phyloP scores from a whole-genome alignment of 345 rosid species.

The Carallia pectinifolia region DNA sequence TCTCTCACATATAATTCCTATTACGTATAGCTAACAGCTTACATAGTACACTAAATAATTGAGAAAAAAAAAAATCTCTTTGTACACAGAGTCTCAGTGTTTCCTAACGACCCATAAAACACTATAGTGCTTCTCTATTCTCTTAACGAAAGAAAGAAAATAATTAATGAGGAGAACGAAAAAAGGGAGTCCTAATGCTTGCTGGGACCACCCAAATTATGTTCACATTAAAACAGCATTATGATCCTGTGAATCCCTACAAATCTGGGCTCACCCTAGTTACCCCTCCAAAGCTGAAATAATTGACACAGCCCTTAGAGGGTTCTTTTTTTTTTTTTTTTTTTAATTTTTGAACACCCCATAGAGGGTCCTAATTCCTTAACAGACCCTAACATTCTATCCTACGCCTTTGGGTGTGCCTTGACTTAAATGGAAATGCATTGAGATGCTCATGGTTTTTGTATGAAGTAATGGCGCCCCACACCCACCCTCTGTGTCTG shows the following conservation, averaged over 20 bases:
- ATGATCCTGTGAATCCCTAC: neutral
- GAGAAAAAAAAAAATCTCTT: no score
- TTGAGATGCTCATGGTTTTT: neutral
- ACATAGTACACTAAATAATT: no score
- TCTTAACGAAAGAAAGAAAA: no score
- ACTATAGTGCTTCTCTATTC: no score
- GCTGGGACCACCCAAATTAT: constrained; percentile 1
- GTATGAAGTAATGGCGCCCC: neutral
- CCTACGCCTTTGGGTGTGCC: neutral
- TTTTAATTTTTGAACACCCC: neutral
- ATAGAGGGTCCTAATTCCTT: no score
- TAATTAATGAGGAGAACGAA: no score
- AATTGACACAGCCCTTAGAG: neutral
- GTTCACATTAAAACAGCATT: neutral
- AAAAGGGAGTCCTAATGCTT: neutral
- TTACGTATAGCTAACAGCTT: no score
- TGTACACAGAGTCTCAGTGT: no score
- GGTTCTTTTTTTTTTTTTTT: no score
- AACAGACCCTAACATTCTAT: neutral
- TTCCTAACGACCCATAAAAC: no score
- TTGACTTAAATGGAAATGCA: neutral
- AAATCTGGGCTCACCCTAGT: neutral
- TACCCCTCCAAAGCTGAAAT: neutral
- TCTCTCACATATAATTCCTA: no score
- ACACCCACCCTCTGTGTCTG: neutral